A percentile compares a stretch with the other conserved stretches of the same genome.
phyloP scores from a whole-genome alignment of 1,284 basidiomycete species.

The Agroathelia rolfsii region DNA sequence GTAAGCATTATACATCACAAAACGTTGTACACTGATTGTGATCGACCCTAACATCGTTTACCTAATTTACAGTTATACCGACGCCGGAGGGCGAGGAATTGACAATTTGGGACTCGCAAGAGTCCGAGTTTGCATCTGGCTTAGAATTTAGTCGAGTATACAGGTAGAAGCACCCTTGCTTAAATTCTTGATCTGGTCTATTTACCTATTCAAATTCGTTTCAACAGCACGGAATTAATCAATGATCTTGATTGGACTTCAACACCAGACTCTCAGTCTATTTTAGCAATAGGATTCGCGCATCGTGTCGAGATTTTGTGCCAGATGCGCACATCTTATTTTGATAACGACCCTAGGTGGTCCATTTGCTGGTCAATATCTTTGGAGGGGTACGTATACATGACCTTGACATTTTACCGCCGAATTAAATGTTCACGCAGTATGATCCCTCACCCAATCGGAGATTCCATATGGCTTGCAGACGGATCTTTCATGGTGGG shows the following conservation, averaged over 20 bases:
- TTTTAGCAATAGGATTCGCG: constrained; percentile 78
- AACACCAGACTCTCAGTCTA: constrained; percentile 82
- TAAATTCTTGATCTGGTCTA: not conserved
- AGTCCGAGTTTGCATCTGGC: constrained; percentile 88
- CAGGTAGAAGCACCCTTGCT: constrained; percentile 31
- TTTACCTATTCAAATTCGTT: constrained; percentile 8
- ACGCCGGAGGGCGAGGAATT: constrained; percentile 58
- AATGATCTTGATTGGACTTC: constrained; percentile 86
- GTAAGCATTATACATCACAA: constrained; percentile 26
- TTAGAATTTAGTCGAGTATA: constrained; percentile 63
- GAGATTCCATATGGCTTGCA: constrained; percentile 81
- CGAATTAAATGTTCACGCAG: constrained; percentile 25
- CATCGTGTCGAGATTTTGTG: constrained; percentile 75
- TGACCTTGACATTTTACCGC: constrained; percentile 1
- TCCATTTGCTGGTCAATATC: constrained; percentile 65
- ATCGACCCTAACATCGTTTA: constrained; percentile 6
- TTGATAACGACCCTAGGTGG: constrained; percentile 76
- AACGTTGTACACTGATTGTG: constrained; percentile 4
- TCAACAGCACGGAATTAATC: constrained; percentile 43
- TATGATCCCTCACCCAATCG: constrained; percentile 68
- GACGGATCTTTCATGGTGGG: constrained; percentile 70
- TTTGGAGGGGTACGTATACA: constrained; percentile 43
- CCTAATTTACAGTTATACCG: constrained; percentile 37
- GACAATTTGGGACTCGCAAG: constrained; percentile 90
- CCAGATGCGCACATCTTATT: constrained; percentile 84